Percentiles rank a stretch among this genome's conserved stretches.
These are phyloP conservation scores for Cicer bijugum DNA, from an alignment of 306 rosid species.

Conservation along the genomic window DNA sequence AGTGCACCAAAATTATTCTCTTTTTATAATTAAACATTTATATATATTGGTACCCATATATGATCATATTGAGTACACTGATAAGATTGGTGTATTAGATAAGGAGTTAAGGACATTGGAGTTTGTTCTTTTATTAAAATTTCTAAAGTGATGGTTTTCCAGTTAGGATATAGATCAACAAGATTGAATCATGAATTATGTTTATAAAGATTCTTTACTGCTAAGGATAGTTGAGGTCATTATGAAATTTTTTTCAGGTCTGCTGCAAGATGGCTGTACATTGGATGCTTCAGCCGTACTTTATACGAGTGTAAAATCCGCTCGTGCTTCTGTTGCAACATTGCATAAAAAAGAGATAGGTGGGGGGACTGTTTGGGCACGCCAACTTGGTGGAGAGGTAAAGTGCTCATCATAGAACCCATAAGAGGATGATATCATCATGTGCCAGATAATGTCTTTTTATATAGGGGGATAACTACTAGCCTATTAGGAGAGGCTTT, in stretches of 20 bases:
- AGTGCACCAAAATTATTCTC: not conserved
- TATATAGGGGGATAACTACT: slow-evolving; percentile 20
- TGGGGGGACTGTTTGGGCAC: slow-evolving; percentile 87
- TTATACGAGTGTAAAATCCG: slow-evolving; percentile 89
- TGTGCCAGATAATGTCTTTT: slow-evolving; percentile 2
- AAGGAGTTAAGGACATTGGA: not conserved
- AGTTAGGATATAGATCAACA: slow-evolving; percentile 25
- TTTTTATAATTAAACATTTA: slow-evolving; percentile 6
- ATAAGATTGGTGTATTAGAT: not conserved
- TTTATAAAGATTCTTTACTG: slow-evolving; percentile 20
- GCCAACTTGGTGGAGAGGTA: slow-evolving; percentile 98
- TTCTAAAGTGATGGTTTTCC: slow-evolving; percentile 29
- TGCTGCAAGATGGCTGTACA: slow-evolving; percentile 87
- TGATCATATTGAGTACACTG: slow-evolving; percentile 16
- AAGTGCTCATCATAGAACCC: slow-evolving; percentile 26
- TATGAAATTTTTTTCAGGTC: slow-evolving; percentile 60
- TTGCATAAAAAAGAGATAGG: slow-evolving; percentile 74
- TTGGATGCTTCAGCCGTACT: slow-evolving; percentile 87
- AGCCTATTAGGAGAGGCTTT: not conserved
- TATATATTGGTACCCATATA: slow-evolving; percentile 12
- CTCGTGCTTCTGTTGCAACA: slow-evolving; percentile 75
- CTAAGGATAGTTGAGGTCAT: slow-evolving; percentile 36
- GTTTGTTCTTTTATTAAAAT: slow-evolving; percentile 24
- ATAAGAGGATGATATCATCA: slow-evolving; percentile 13
- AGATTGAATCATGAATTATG: slow-evolving; percentile 18